Evolutionary conservation across 495 filamentous ascomycete genomes (phyloP).

Genomic region (Xylaria longipes): DNA sequence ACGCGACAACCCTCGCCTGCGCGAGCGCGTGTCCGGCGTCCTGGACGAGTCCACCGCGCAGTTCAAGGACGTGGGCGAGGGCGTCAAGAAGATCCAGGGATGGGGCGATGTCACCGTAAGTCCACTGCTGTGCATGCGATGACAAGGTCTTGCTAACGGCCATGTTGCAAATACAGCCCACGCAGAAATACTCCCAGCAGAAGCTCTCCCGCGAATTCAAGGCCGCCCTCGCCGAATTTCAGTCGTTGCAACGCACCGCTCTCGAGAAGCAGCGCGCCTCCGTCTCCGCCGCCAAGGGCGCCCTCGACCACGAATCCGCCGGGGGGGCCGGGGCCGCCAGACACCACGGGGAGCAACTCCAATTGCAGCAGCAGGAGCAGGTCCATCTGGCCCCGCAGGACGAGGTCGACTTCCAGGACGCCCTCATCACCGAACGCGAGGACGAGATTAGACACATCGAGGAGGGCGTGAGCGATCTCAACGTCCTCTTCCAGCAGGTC

Average conservation of each 20-base stretch:
- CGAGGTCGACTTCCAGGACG: conserved; percentile 98
- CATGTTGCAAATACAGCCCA: conserved; percentile 61
- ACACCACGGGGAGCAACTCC: conserved; percentile 55
- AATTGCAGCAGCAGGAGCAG: conserved; percentile 77
- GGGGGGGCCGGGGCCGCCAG: conserved; percentile 39
- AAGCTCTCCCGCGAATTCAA: conserved; percentile 94
- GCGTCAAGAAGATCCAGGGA: conserved; percentile 85
- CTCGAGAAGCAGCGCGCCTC: conserved; percentile 92
- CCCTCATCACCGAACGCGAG: conserved; percentile 93
- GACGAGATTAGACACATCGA: conserved; percentile 97
- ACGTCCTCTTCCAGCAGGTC: conserved; percentile 95
- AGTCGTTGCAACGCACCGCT: conserved; percentile 83
- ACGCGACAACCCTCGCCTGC: conserved; percentile 87
- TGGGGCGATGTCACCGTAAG: conserved; percentile 94
- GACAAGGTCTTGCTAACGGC: conserved; percentile 15
- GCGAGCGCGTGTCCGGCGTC: conserved; percentile 85
- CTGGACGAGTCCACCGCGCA: conserved; percentile 81
- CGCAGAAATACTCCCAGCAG: conserved; percentile 89
- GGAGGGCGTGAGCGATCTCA: conserved; percentile 91
- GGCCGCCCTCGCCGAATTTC: conserved; percentile 85
- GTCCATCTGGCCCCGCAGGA: conserved; percentile 85
- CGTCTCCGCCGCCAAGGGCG: conserved; percentile 76
- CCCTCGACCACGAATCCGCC: conserved; percentile 64
- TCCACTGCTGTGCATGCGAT: conserved; percentile 15
- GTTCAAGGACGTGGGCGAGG: conserved; percentile 95